These are phyloP conservation scores for Ascosphaera aggregata DNA, from an alignment of 2,329 filamentous ascomycete species.

Conservation along the genomic window DNA sequence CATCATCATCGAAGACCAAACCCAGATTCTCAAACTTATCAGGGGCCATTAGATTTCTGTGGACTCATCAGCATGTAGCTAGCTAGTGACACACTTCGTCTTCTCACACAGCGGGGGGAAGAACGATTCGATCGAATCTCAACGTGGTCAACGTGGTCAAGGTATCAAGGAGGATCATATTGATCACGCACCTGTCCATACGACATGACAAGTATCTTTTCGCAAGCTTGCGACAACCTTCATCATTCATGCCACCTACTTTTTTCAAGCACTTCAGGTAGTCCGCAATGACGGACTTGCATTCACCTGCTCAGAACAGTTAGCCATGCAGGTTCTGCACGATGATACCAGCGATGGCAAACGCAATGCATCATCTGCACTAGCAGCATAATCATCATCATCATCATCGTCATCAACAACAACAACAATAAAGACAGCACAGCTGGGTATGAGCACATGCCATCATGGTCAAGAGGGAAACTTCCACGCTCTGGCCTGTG, in stretches of 20 bases:
- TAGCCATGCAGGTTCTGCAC: too few relatives aligned
- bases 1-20: constrained; percentile 32
- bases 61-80: neutral
- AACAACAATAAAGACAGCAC: too few relatives aligned
- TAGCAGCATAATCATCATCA: too few relatives aligned
- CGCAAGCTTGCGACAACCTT: constrained; percentile 61
- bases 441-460: too few relatives aligned
- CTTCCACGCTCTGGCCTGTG: constrained; percentile 68
- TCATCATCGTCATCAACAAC: too few relatives aligned
- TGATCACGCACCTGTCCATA: constrained; percentile 78
- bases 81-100: neutral
- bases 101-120: neutral
- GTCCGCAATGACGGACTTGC: constrained; percentile 63
- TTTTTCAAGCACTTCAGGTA: constrained; percentile 79
- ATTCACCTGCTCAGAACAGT: constrained; percentile 42
- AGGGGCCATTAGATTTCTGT: constrained; percentile 78
- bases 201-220: constrained; percentile 78
- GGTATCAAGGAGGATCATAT: constrained; percentile 1
- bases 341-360: neutral
- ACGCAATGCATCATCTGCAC: too few relatives aligned
- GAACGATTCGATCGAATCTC: constrained; percentile 1
- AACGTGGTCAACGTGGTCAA: neutral
- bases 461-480: constrained; percentile 91
- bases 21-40: constrained; percentile 92
- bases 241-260: constrained; percentile 61